These are phyloP conservation scores for Gossypium longicalyx DNA, from an alignment of 345 rosid genomes.

Conservation along the genomic window DNA sequence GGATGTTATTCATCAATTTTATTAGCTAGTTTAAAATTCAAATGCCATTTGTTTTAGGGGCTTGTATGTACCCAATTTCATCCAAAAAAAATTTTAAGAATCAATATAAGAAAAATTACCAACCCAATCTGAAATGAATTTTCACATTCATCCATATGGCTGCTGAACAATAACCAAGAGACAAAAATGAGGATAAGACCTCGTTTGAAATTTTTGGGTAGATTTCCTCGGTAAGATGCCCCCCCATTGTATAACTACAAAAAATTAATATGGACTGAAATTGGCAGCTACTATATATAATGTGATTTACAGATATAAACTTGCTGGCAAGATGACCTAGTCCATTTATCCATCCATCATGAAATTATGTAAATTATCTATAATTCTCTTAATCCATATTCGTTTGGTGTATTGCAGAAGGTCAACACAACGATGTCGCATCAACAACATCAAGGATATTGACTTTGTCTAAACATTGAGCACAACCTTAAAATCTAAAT, in stretches of 20 bases:
- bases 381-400: background rate
- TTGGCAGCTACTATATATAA: background rate
- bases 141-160: background rate
- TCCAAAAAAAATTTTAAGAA: too few relatives aligned
- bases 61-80: too few relatives aligned
- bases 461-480: background rate
- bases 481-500: background rate
- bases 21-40: too few relatives aligned
- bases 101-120: too few relatives aligned
- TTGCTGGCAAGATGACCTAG: slow-evolving; percentile 16
- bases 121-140: too few relatives aligned
- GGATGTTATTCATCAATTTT: too few relatives aligned
- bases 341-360: background rate
- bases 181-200: background rate
- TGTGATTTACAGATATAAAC: slow-evolving; percentile 18
- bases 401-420: background rate
- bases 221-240: background rate
- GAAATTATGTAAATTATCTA: background rate
- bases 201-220: background rate
- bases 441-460: background rate
- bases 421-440: background rate
- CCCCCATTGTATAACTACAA: background rate
- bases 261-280: slow-evolving; percentile 5
- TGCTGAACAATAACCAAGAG: background rate
- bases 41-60: too few relatives aligned